Evolutionary conservation across 306 rosid genomes (phyloP).

Genomic region (Oemleria cerasiformis): DNA sequence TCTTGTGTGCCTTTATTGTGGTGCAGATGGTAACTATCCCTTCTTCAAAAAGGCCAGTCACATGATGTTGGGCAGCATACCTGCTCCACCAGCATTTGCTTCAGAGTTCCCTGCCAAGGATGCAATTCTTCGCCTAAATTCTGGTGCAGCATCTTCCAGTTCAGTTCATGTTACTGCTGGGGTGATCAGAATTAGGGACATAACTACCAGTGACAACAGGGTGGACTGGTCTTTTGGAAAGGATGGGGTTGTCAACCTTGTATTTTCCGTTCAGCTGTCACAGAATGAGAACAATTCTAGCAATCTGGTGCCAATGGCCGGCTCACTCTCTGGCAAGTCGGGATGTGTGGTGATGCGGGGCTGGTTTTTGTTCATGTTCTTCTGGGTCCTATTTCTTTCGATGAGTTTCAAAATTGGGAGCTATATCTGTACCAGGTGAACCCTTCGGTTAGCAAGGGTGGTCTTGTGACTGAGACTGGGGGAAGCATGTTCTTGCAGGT

Average conservation of each 20-base stretch:
- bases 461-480: conserved; percentile 13
- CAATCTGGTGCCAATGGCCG: conserved; percentile 36
- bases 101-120: conserved; percentile 67
- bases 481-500: conserved; percentile 22
- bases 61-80: conserved; percentile 61
- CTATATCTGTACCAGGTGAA: conserved; percentile 48
- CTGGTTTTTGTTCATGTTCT: conserved; percentile 58
- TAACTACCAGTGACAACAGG: conserved; percentile 44
- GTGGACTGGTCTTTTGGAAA: conserved; percentile 57
- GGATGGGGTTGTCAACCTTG: conserved; percentile 47
- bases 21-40: conserved; percentile 47
- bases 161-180: conserved; percentile 72
- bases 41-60: conserved; percentile 49
- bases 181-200: conserved; percentile 67
- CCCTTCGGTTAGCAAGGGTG: conserved; percentile 4
- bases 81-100: conserved; percentile 84
- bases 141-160: conserved; percentile 61
- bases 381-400: conserved; percentile 66
- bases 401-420: conserved; percentile 67
- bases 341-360: conserved; percentile 53
- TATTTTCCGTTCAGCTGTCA: conserved; percentile 41
- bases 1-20: conserved; percentile 2
- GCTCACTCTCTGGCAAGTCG: conserved; percentile 49
- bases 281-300: conserved; percentile 32
- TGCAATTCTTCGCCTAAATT: conserved; percentile 41